These are phyloP conservation scores for Wickerhamiella shivajii DNA, from an alignment of 805 yeast species.

Conservation along the genomic window DNA sequence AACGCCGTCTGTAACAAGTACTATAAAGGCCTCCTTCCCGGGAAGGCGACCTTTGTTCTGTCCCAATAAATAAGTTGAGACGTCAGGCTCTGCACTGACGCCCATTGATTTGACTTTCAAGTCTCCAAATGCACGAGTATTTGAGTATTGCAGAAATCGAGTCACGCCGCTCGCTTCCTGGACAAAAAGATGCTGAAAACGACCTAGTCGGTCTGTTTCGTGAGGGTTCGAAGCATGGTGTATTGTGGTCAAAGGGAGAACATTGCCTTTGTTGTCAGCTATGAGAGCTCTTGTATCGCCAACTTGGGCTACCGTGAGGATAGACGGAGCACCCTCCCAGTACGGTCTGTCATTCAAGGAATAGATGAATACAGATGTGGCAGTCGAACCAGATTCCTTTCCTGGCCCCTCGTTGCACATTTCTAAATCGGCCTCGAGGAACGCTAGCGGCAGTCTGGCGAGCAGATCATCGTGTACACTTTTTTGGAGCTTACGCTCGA, in stretches of 20 bases:
- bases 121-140: conserved; percentile 92
- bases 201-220: conserved; percentile 59
- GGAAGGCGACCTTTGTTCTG: conserved; percentile 32
- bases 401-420: conserved; percentile 27
- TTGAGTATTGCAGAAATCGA: conserved; percentile 68
- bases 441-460: conserved; percentile 48
- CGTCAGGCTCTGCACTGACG: conserved; percentile 83
- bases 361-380: conserved; percentile 50
- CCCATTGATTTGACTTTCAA: conserved; percentile 66
- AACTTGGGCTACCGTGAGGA: conserved; percentile 68
- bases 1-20: conserved; percentile 76
- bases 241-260: conserved; percentile 59
- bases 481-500: conserved; percentile 19
- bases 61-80: conserved; percentile 23
- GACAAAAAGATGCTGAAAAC: conserved; percentile 46
- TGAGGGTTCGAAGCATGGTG: conserved; percentile 81
- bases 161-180: conserved; percentile 91
- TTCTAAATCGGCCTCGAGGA: conserved; percentile 49
- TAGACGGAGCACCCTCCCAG: conserved; percentile 54
- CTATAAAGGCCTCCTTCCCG: conserved; percentile 78
- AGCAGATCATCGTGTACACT: conserved; percentile 39
- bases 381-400: conserved; percentile 45
- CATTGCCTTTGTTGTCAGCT: conserved; percentile 69
- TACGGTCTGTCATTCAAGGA: conserved; percentile 30
- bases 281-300: conserved; percentile 84